Base-by-base conservation (phyloP, 805 yeast genomes). In the Yarrowia keelungensis region DNA sequence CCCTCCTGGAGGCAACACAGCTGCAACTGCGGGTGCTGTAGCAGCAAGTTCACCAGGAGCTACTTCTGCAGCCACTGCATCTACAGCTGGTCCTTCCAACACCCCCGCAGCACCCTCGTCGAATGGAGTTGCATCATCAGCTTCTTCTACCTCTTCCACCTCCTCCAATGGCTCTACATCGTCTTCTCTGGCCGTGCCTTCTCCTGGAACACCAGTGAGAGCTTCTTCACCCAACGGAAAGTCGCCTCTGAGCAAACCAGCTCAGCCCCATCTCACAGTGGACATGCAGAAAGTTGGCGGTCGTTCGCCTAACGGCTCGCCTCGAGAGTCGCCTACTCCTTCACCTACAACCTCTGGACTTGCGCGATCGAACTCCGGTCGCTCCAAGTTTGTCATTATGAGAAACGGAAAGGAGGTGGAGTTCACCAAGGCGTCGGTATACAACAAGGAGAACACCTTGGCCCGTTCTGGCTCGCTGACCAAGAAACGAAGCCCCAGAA, bases 341-440 rank as follows among this genome's bases (percentile, higher is more conserved):
- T 56, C 62, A 0, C 62, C 62, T 9, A 56, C 62, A 8, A n/a
- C 47, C 12, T 56, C 62, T 2, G 47, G 62, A 2, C 62, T 56
- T 8, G 26, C 61, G 3, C 47, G 68, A 2, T 58, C 67, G 19
- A 45, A 45, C 38, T 39, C 69, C 3, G 46, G 68, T 0, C 41
- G 47, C 2, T 56, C 62, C 22, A 56, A 56, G 38, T 56, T 56
- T 42, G 62, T 56, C 16, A 56, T 56, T 10, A 56, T 56, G 62
- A 47, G 62, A 4, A 56, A 56, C 47, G 62, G 62, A 10, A 56
- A 56, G 62, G 62, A 56, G 62, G 62, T 56, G 15, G 62, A 56
- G 38, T 56, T 56, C 49, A 56, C 62, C 47, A 56, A 41, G 47
- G 62, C 62, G 38, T 56, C 62, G n/a, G 47, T 56, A 15, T 56